Evolutionary conservation across 441 rosid genomes (phyloP).

Genomic region (Gossypium laxum): DNA sequence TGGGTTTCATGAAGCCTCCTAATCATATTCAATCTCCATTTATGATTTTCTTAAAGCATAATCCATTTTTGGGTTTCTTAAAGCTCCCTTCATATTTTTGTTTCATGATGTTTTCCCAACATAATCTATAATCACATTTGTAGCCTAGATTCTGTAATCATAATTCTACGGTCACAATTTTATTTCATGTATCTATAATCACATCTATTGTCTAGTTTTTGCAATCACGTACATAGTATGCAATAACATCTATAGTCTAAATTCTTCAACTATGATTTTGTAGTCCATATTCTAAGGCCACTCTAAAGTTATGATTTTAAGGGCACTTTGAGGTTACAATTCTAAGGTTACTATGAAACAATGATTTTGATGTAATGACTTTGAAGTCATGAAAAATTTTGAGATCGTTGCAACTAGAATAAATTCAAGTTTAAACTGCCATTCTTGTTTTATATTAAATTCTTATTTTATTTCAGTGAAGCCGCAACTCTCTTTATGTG

Average conservation of each 20-base stretch:
- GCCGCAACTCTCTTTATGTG: not conserved
- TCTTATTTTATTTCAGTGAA: too few species aligned
- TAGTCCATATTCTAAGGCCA: not conserved
- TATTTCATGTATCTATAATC: not conserved
- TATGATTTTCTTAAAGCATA: not conserved
- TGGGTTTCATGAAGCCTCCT: not conserved
- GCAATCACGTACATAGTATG: not conserved
- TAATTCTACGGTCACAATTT: not conserved
- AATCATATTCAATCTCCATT: not conserved
- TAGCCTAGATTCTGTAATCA: not conserved
- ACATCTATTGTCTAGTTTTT: not conserved
- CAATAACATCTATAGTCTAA: not conserved
- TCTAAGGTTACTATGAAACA: not conserved
- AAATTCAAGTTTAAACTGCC: not conserved
- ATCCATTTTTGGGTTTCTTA: not conserved
- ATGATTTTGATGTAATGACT: not conserved
- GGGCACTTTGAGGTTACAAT: not conserved
- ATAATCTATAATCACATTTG: not conserved
- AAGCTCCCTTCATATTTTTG: not conserved
- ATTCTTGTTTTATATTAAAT: not conserved
- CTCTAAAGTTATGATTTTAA: too few species aligned
- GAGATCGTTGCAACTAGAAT: not conserved
- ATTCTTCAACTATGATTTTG: not conserved
- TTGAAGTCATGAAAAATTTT: too few species aligned
- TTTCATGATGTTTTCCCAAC: not conserved